A percentile compares a stretch with the other conserved stretches of the same genome.
Evolutionary conservation across 2,329 filamentous ascomycete genomes (phyloP).

Genomic region (Calonectria ilicicola): DNA sequence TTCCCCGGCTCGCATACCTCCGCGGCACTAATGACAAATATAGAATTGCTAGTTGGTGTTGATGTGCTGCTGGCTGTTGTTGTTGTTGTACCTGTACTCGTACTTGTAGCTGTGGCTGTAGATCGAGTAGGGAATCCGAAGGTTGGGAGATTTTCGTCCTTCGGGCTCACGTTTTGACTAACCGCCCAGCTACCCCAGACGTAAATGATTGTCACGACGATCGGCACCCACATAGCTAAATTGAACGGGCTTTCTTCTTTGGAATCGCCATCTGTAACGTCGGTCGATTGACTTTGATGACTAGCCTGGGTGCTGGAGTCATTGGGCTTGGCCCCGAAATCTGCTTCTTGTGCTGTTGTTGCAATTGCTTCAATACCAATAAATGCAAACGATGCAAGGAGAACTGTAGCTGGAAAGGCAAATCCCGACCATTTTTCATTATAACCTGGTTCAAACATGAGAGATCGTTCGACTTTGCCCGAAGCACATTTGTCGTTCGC

Average conservation of each 20-base stretch:
- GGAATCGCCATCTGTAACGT: no score
- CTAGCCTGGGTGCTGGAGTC: background rate
- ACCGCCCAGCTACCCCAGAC: background rate
- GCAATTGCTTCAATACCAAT: background rate
- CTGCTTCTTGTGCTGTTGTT: background rate
- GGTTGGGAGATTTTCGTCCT: background rate
- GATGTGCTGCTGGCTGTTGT: no score
- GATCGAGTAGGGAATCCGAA: no score
- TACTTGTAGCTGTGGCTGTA: no score
- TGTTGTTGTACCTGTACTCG: background rate
- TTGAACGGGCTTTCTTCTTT: background rate
- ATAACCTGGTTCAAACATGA: background rate
- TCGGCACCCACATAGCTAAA: background rate
- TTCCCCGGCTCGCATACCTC: background rate
- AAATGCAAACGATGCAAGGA: background rate
- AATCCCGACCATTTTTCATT: background rate
- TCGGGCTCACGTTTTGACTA: background rate
- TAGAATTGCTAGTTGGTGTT: background rate
- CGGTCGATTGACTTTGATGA: background rate
- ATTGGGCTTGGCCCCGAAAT: background rate
- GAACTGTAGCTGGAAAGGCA: background rate
- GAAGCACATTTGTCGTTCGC: no score
- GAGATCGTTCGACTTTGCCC: no score
- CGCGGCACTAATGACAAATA: background rate
- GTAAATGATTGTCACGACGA: background rate